A percentile compares a stretch with the other conserved stretches of the same genome.
phyloP scores from a whole-genome alignment of 208 protist species.

The Leishmania major region DNA sequence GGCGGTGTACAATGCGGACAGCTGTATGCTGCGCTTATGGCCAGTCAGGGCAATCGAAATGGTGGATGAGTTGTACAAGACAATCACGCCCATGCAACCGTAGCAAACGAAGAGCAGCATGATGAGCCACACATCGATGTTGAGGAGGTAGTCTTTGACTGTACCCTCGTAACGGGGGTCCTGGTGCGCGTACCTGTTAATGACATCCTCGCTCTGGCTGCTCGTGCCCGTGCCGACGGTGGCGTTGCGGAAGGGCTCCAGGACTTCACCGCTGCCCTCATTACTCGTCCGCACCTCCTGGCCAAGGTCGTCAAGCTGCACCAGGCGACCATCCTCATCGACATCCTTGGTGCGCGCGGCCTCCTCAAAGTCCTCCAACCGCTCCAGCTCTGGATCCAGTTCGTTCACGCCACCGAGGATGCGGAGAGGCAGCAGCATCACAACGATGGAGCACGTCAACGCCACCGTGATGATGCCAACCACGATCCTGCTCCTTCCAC shows the following conservation, averaged over 20 bases:
- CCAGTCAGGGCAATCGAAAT: slow-evolving; percentile 63
- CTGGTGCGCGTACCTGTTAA: slow-evolving; percentile 30
- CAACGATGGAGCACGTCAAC: slow-evolving; percentile 42
- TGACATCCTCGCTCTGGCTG: slow-evolving; percentile 6
- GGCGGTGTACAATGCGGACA: slow-evolving; percentile 65
- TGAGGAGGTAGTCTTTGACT: slow-evolving; percentile 41
- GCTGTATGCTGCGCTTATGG: slow-evolving; percentile 27
- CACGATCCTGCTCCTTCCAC: slow-evolving; percentile 25
- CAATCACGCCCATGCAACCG: slow-evolving; percentile 50
- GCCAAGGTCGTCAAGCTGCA: not conserved
- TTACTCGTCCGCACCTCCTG: slow-evolving; percentile 17
- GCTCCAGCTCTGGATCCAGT: slow-evolving; percentile 8
- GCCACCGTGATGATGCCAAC: slow-evolving; percentile 47
- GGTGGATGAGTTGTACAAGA: slow-evolving; percentile 74
- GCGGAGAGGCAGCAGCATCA: slow-evolving; percentile 50
- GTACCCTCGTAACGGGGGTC: slow-evolving; percentile 57
- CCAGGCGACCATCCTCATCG: not conserved
- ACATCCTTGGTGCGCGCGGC: not conserved
- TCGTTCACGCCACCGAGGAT: slow-evolving; percentile 60
- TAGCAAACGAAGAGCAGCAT: slow-evolving; percentile 56
- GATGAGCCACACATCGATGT: slow-evolving; percentile 58
- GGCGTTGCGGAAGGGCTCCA: not conserved
- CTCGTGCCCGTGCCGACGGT: not conserved
- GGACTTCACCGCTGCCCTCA: not conserved
- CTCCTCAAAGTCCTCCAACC: slow-evolving; percentile 3